Conservation (phyloP, 2,329 filamentous ascomycete species). For the Akanthomyces dipterigenus region DNA sequence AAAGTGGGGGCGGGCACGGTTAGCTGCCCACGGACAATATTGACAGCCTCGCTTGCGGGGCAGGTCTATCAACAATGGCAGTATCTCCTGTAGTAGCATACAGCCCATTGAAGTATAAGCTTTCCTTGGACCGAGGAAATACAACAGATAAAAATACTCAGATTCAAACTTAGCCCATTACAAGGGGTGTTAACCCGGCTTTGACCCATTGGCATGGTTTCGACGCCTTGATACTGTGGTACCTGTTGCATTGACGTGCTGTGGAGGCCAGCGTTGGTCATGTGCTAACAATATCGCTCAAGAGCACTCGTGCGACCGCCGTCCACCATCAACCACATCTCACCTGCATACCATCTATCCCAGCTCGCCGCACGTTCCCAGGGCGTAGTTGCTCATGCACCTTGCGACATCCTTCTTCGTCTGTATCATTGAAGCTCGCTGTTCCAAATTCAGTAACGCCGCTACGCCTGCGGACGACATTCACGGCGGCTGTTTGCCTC, state of each 20-base stretch:
- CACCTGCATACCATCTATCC: not conserved
- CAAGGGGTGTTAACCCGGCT: too few species aligned
- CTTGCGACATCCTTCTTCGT: not conserved
- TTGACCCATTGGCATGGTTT: not conserved
- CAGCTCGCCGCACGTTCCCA: not conserved
- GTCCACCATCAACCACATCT: not conserved
- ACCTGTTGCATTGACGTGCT: not conserved
- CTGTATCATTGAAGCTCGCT: not conserved
- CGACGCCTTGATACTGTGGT: not conserved
- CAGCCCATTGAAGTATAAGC: too few species aligned
- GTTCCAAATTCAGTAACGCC: not conserved
- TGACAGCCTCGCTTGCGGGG: too few species aligned
- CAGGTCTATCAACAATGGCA: too few species aligned
- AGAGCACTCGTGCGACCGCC: not conserved
- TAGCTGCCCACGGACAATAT: too few species aligned
- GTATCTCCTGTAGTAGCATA: too few species aligned
- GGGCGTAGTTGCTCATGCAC: not conserved
- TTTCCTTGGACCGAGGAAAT: too few species aligned
- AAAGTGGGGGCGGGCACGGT: too few species aligned
- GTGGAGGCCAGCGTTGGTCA: not conserved
- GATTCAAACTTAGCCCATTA: not conserved
- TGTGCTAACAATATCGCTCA: constrained; percentile 10
- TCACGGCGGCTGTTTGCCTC: constrained; percentile 4
- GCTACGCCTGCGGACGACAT: not conserved
- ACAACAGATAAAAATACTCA: too few species aligned